Percentiles rank a stretch among this genome's conserved stretches.
phyloP scores from a whole-genome alignment of 2,329 filamentous ascomycete species.

The Fusarium haematococcum region DNA sequence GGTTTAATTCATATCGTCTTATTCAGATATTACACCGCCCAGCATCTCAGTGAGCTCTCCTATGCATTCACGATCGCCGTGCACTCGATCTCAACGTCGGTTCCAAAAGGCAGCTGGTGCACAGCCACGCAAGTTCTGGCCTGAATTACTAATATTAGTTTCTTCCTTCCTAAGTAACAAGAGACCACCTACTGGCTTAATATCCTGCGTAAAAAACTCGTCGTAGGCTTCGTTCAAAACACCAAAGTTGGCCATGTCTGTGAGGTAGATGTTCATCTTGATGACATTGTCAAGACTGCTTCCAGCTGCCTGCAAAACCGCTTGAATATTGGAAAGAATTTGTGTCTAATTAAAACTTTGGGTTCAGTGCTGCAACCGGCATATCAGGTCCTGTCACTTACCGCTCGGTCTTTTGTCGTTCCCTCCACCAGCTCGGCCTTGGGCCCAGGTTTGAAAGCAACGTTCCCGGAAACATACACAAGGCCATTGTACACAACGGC shows the following conservation, averaged over 20 bases:
- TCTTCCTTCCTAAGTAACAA: rapidly evolving
- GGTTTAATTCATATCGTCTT: too few relatives aligned
- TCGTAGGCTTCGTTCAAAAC: background rate
- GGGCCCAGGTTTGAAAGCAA: background rate
- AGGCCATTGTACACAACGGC: background rate
- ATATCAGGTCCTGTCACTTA: background rate
- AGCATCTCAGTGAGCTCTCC: too few relatives aligned
- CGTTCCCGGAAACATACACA: background rate
- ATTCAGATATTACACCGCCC: too few relatives aligned
- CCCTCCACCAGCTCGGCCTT: background rate
- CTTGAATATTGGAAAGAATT: background rate
- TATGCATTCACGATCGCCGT: background rate
- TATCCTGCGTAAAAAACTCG: background rate
- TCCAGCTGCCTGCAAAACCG: background rate
- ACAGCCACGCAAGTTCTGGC: background rate
- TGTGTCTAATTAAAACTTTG: background rate
- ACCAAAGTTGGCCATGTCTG: background rate
- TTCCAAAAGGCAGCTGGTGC: background rate
- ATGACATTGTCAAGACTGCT: background rate
- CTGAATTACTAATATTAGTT: background rate
- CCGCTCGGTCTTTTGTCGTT: background rate
- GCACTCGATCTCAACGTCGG: background rate
- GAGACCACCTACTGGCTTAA: background rate
- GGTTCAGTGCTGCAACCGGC: too few relatives aligned
- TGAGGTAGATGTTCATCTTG: background rate